phyloP scores from a whole-genome alignment of 108 stramenopile genomes.

The Bacterosira constricta region DNA sequence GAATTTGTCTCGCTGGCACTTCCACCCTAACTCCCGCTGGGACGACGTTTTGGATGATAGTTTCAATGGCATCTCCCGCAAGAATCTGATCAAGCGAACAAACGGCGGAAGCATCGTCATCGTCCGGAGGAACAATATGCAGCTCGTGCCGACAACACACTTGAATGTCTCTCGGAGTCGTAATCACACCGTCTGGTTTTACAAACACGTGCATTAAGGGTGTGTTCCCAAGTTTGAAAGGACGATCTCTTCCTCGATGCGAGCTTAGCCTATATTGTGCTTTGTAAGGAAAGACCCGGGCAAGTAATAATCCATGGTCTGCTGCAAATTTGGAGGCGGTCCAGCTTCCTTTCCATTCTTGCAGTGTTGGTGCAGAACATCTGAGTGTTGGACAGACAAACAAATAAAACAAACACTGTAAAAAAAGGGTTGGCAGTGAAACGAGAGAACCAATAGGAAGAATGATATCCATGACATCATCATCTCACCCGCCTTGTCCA shows the following conservation, averaged over 20 bases:
- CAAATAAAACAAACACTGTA: too few relatives aligned
- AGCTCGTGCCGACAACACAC: constrained; percentile 83
- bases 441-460: too few relatives aligned
- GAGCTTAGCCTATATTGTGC: constrained; percentile 64
- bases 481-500: constrained; percentile 70
- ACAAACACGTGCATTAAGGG: constrained; percentile 67
- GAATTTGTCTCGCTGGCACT: constrained; percentile 56
- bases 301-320: constrained; percentile 63
- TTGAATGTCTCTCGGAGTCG: constrained; percentile 56
- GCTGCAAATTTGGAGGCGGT: constrained; percentile 66
- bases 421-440: not conserved
- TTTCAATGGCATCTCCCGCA: constrained; percentile 55
- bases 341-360: constrained; percentile 81
- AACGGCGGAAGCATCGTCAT: constrained; percentile 1
- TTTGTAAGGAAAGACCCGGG: constrained; percentile 49
- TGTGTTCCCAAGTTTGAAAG: constrained; percentile 58
- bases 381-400: not conserved
- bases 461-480: not conserved
- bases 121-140: constrained; percentile 58
- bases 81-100: constrained; percentile 55
- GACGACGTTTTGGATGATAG: constrained; percentile 54
- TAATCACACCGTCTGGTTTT: constrained; percentile 37
- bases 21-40: constrained; percentile 71
- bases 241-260: constrained; percentile 78
- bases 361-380: constrained; percentile 42